Percentiles rank a stretch among this genome's conserved stretches.
phyloP scores from a whole-genome alignment of 306 rosid species.

The Vigna mungo region DNA sequence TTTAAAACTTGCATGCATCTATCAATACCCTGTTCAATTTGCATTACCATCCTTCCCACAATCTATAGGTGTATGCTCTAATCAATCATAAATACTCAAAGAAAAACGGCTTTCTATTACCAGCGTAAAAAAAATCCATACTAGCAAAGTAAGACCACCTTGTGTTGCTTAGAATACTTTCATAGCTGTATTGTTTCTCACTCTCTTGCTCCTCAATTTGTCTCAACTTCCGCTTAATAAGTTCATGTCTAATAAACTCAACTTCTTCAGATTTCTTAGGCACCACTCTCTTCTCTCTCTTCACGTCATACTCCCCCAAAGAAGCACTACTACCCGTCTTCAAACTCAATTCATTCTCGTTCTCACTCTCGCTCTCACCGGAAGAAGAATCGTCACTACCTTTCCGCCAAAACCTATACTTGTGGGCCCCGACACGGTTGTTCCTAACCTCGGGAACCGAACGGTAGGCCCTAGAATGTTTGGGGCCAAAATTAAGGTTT shows the following conservation, averaged over 20 bases:
- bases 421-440: constrained; percentile 21
- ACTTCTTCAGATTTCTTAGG: constrained; percentile 57
- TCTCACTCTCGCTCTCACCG: constrained; percentile 37
- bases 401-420: constrained; percentile 51
- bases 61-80: neutral
- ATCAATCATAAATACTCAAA: neutral
- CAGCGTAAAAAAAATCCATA: neutral
- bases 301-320: constrained; percentile 77
- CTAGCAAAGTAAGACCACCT: constrained; percentile 57
- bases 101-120: neutral
- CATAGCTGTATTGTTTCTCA: constrained; percentile 48
- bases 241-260: constrained; percentile 66
- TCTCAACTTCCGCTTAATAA: constrained; percentile 59
- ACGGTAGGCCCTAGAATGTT: constrained; percentile 56
- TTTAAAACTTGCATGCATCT: neutral
- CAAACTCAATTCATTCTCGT: constrained; percentile 38
- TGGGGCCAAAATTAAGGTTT: constrained; percentile 40
- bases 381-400: constrained; percentile 48
- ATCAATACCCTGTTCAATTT: neutral
- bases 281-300: constrained; percentile 66
- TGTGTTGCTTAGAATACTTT: constrained; percentile 58
- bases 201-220: constrained; percentile 45
- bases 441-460: constrained; percentile 44
- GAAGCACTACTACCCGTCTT: constrained; percentile 78
- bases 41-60: neutral